Conservation (phyloP, 164 flowering plant species). For the Houttuynia cordata region DNA sequence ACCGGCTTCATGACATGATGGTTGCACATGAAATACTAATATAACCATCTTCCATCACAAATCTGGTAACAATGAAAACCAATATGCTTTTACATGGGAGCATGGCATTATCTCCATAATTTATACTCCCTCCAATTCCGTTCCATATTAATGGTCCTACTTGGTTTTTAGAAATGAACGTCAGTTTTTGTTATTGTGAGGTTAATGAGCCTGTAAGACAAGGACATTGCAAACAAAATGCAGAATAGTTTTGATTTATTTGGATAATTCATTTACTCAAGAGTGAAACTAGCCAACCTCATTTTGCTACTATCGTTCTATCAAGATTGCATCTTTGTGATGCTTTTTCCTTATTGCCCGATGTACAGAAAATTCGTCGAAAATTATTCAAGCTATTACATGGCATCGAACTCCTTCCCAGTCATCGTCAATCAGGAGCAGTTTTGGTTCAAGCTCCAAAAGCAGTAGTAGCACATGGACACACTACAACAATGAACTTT, state of each 20-base stretch:
- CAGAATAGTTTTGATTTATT: not conserved
- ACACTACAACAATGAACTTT: conserved; percentile 59
- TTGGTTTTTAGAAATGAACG: too few species aligned
- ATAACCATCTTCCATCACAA: too few species aligned
- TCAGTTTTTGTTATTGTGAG: not conserved
- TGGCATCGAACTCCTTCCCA: conserved; percentile 67
- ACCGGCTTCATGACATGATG: too few species aligned
- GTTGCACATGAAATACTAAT: too few species aligned
- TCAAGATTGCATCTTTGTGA: not conserved
- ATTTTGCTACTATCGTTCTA: not conserved
- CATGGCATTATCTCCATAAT: too few species aligned
- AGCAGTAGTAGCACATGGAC: conserved; percentile 41
- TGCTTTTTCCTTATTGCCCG: not conserved
- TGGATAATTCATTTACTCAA: not conserved
- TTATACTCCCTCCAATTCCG: too few species aligned
- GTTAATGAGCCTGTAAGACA: not conserved
- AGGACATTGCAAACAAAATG: not conserved
- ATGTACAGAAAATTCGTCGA: conserved; percentile 73
- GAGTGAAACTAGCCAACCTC: not conserved
- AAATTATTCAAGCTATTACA: conserved; percentile 58
- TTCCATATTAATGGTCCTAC: too few species aligned
- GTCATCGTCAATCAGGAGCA: conserved; percentile 69
- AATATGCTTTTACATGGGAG: too few species aligned
- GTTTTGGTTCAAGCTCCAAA: conserved; percentile 60
- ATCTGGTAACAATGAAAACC: too few species aligned